Conservation (phyloP, 495 filamentous ascomycete species). For the Pseudoneurospora amorphoporcata region DNA sequence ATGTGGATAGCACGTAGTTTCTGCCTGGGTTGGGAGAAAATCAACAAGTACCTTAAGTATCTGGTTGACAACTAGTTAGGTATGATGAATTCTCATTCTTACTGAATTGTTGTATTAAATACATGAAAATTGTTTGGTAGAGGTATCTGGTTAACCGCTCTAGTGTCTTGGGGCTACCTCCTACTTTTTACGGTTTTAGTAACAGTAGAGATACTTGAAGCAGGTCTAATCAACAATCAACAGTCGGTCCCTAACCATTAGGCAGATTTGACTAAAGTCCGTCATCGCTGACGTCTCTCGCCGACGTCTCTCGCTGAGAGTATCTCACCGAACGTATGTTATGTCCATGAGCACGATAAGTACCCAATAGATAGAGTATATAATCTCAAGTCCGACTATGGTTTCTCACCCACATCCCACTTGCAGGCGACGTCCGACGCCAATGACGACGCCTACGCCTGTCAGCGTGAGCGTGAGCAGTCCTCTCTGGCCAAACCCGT, state of each 20-base stretch:
- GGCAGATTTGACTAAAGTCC: too few relatives aligned
- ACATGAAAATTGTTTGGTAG: not conserved
- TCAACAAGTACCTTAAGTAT: not conserved
- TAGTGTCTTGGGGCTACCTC: not conserved
- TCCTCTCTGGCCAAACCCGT: not conserved
- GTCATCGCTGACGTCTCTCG: not conserved
- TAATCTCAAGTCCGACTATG: not conserved
- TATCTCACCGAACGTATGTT: not conserved
- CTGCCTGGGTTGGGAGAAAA: not conserved
- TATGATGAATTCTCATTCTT: not conserved
- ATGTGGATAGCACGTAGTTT: not conserved
- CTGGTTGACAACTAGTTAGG: not conserved
- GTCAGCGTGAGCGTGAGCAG: not conserved
- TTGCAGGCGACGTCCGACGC: not conserved
- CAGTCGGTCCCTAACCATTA: not conserved
- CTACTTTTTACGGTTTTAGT: not conserved
- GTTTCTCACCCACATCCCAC: not conserved
- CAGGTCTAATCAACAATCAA: not conserved
- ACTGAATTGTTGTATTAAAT: not conserved
- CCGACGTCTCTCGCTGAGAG: not conserved
- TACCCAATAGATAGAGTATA: not conserved
- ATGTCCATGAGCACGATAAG: not conserved
- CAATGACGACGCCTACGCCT: not conserved
- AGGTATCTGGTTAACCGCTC: not conserved
- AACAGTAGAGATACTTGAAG: not conserved